Evolutionary conservation across 2,329 filamentous ascomycete genomes (phyloP).

Genomic region (Cercospora brassicicola): DNA sequence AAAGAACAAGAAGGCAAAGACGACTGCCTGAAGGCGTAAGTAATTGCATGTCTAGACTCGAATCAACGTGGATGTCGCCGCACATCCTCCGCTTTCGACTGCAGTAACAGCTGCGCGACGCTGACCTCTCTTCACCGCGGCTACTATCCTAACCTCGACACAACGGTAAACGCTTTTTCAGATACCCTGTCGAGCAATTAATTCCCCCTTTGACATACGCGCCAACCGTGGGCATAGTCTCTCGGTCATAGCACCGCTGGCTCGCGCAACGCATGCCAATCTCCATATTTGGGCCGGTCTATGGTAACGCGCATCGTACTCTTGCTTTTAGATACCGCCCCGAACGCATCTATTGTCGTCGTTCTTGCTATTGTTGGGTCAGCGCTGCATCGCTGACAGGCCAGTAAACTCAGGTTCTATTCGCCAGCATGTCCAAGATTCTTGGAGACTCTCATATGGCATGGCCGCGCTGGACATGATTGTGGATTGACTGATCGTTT

Average conservation of each 20-base stretch:
- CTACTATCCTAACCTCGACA: background rate
- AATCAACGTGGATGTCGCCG: background rate
- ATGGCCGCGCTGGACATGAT: background rate
- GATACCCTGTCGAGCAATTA: background rate
- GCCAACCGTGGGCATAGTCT: background rate
- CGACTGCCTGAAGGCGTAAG: slow-evolving; percentile 1
- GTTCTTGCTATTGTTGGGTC: background rate
- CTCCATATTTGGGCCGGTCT: background rate
- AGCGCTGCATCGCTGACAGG: background rate
- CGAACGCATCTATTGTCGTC: background rate
- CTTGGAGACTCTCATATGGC: background rate
- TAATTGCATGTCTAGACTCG: background rate
- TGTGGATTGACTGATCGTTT: background rate
- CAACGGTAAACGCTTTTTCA: background rate
- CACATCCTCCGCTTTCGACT: background rate
- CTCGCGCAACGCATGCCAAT: background rate
- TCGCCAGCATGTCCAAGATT: background rate
- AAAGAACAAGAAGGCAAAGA: slow-evolving; percentile 16
- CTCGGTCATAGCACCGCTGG: background rate
- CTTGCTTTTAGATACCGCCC: background rate
- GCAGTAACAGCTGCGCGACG: background rate
- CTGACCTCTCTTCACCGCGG: background rate
- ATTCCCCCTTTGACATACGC: background rate
- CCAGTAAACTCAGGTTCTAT: background rate
- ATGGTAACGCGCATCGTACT: background rate